Percentiles rank a stretch among this genome's conserved stretches.
Conservation (phyloP, 768 basidiomycete species). For the Russula emetica region DNA sequence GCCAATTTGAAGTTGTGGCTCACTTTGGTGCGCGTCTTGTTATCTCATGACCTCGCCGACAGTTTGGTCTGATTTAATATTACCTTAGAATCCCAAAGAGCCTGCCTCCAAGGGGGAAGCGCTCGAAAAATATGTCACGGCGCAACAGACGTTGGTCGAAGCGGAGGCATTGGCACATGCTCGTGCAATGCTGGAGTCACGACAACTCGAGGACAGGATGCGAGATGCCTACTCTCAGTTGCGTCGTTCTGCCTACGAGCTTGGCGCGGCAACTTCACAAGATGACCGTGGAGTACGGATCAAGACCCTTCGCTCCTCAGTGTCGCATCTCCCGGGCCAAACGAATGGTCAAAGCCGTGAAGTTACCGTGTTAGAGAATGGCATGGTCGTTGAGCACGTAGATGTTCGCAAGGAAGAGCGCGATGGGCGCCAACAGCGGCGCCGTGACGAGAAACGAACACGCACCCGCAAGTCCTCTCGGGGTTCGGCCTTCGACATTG, state of each 20-base stretch:
- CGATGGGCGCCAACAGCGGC: conserved; percentile 65
- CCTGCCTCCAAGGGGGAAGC: conserved; percentile 81
- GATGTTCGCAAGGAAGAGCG: conserved; percentile 75
- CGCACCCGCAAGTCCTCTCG: conserved; percentile 69
- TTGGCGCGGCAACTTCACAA: conserved; percentile 43
- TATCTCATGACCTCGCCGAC: neutral
- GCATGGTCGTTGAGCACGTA: conserved; percentile 85
- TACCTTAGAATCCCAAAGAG: conserved; percentile 81
- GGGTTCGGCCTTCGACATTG: conserved; percentile 65
- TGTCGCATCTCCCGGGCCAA: conserved; percentile 35
- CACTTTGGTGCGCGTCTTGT: conserved; percentile 52
- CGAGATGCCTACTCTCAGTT: conserved; percentile 77
- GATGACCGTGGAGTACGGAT: conserved; percentile 72
- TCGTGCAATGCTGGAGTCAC: conserved; percentile 73
- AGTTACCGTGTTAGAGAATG: conserved; percentile 78
- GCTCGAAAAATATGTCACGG: conserved; percentile 73
- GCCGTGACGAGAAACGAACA: conserved; percentile 59
- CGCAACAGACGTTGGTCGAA: conserved; percentile 75
- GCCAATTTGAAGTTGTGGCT: conserved; percentile 79
- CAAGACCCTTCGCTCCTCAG: conserved; percentile 50
- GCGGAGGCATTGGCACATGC: conserved; percentile 78
- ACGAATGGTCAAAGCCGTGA: conserved; percentile 56
- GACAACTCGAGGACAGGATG: conserved; percentile 68
- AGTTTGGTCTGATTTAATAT: conserved; percentile 1
- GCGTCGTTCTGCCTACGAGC: conserved; percentile 73